These are phyloP conservation scores for Lumnitzera littorea DNA, from an alignment of 345 rosid genomes.

Conservation along the genomic window DNA sequence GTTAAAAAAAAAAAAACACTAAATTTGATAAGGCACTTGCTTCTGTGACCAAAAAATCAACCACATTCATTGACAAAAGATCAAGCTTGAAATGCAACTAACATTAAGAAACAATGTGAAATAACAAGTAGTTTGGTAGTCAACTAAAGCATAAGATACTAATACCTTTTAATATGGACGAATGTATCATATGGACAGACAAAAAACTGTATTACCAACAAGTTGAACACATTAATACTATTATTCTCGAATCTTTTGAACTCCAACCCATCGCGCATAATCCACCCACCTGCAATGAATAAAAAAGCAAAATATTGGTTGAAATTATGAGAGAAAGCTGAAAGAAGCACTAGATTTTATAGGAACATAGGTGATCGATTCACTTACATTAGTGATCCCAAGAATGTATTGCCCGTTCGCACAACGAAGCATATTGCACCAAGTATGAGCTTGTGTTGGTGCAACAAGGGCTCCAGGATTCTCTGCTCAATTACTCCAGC, in stretches of 20 bases:
- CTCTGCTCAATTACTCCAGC: conserved; percentile 73
- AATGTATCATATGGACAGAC: no score
- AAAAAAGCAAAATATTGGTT: not conserved
- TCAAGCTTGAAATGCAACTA: no score
- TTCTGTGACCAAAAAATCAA: no score
- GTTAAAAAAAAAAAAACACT: no score
- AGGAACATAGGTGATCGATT: not conserved
- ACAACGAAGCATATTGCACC: conserved; percentile 59
- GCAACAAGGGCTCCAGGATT: conserved; percentile 58
- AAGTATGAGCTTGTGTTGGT: conserved; percentile 46
- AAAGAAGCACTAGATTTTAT: not conserved
- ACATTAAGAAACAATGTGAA: no score
- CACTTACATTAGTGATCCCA: conserved; percentile 69
- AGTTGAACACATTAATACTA: no score
- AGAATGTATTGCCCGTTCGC: conserved; percentile 75
- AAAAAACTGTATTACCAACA: no score
- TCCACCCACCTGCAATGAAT: conserved; percentile 63
- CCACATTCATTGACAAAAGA: no score
- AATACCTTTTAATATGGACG: no score
- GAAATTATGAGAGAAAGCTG: not conserved
- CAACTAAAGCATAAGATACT: no score
- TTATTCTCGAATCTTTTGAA: conserved; percentile 28
- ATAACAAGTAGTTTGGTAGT: no score
- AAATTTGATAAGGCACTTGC: no score
- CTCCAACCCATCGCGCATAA: conserved; percentile 56